These are phyloP conservation scores for Fagus crenata DNA, from an alignment of 306 rosid species.

Conservation along the genomic window DNA sequence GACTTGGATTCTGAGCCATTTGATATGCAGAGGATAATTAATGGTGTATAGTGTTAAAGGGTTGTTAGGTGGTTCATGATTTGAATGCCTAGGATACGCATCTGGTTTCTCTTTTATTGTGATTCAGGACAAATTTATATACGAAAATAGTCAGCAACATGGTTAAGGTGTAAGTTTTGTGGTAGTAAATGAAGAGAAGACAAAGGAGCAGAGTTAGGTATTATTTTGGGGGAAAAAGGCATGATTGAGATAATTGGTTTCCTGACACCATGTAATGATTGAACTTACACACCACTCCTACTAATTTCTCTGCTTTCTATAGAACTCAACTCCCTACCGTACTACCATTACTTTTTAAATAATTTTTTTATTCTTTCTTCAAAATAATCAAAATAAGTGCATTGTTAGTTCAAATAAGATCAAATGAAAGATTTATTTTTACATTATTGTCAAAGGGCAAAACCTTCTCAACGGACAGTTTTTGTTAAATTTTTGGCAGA, in stretches of 20 bases:
- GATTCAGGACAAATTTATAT: too few species aligned
- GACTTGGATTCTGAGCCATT: slow-evolving; percentile 39
- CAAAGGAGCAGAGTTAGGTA: slow-evolving; percentile 29
- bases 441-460: too few species aligned
- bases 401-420: too few species aligned
- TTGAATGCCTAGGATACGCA: slow-evolving; percentile 34
- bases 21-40: slow-evolving; percentile 21
- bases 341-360: slow-evolving; percentile 3
- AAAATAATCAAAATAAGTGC: too few species aligned
- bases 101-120: too few species aligned
- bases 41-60: slow-evolving; percentile 28
- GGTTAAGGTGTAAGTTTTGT: too few species aligned
- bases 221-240: slow-evolving; percentile 65
- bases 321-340: slow-evolving; percentile 44
- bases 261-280: slow-evolving; percentile 64
- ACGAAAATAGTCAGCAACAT: too few species aligned
- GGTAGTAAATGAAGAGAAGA: slow-evolving; percentile 31
- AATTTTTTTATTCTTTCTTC: too few species aligned
- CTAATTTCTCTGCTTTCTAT: slow-evolving; percentile 50
- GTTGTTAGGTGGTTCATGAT: slow-evolving; percentile 18
- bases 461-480: too few species aligned
- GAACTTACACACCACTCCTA: slow-evolving; percentile 48
- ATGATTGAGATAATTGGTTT: slow-evolving; percentile 74
- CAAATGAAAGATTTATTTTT: too few species aligned
- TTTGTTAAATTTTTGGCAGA: too few species aligned